Evolutionary conservation across 192 early-diverging fungal species (phyloP), one percentile per base, ranked within the genome.

Genomic region (Powellomyces hirtus): DNA sequence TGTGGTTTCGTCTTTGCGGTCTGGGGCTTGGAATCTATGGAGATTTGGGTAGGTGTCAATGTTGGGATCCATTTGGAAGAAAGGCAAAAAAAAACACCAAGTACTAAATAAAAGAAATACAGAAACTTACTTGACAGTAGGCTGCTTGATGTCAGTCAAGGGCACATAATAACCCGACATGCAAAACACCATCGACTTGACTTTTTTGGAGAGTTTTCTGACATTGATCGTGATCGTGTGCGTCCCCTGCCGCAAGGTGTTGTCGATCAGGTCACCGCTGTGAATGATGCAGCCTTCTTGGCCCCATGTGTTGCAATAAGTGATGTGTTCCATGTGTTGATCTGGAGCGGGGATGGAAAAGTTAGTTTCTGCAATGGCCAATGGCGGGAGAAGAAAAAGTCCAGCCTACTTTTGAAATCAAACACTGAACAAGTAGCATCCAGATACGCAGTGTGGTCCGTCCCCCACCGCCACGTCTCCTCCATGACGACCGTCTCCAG

Each of bases 401-500:
- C 18, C 14, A 31, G 45, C 38, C 57, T 63, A 22, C 70, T 61
- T 24, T 56, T 18, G 49, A 72, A 68, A 26, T 71, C 75, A 33
- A 62, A 72, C 22, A 59, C 44, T 2, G 70, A 55, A 6, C 36
- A 63, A 40, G 70, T 45, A 5, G 75, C 75, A 60, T 76, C 75
- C 10, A 76, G 61, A 46, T 35, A 76, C 38, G 2, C 18, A 22
- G 24, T 26, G 18, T 20, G 18, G 20, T 46, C 42, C 18, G 50
- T 65, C 0, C 63, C 68, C 16, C 27, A 59, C 20, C 62, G 58
- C 75, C 75, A 76, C 16, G 55, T 53, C 50, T 72, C 75, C 37
- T 76, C 70, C 70, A 76, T 72, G n/a, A 72, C 70, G 36, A 77
- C 56, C 38, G 65, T 58, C 22, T 58, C 53, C 6, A 64, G 52